Base-by-base conservation (phyloP, 257 asterid genomes). In the Osmanthus fragrans region DNA sequence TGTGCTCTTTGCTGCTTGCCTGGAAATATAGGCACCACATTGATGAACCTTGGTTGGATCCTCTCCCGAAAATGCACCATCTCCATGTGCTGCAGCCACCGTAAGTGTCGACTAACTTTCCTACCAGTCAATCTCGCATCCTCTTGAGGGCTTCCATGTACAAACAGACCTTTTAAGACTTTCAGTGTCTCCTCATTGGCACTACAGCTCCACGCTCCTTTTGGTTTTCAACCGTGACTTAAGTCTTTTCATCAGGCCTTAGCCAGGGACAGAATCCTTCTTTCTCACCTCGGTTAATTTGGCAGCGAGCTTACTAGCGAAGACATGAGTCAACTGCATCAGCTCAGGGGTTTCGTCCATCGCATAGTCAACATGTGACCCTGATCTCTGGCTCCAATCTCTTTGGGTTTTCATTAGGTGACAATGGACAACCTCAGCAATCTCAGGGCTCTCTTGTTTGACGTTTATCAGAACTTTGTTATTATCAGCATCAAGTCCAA, bases 1-100 rank as follows among this genome's bases (percentile, higher is more conserved):
- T 72, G 76, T 78, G 27, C 84, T 81, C 84, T 81, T 81, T n/a
- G 84, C 78, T 2, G 74, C 84, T 69, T 45, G 73, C 65, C 81
- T 32, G 21, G 78, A 78, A 13, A 76, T 76, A 66, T 81, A 76
- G 4, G 81, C 84, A 42, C 81, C 78, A 12, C 81, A 65, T 72
- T 81, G 29, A 9, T 81, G 77, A 73, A 76, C 84, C 79, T 80
- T 80, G 12, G 76, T 68, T 37, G 82, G 71, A 27, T 68, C 79
- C 21, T 79, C 69, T 8, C 82, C 79, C 0, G 82, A 79, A 54
- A 79, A 79, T 0, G 79, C 79, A 49, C 82, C 82, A 34, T 76
- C 82, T 0, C 82, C 79, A 76, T 0, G 75, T 71, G 2, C 79
- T 75, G 79, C 79, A 79, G 3, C 71, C 76, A 3, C 79, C 75